Base-by-base conservation (phyloP, 306 rosid genomes). In the Cyclanthera cordifolia region DNA sequence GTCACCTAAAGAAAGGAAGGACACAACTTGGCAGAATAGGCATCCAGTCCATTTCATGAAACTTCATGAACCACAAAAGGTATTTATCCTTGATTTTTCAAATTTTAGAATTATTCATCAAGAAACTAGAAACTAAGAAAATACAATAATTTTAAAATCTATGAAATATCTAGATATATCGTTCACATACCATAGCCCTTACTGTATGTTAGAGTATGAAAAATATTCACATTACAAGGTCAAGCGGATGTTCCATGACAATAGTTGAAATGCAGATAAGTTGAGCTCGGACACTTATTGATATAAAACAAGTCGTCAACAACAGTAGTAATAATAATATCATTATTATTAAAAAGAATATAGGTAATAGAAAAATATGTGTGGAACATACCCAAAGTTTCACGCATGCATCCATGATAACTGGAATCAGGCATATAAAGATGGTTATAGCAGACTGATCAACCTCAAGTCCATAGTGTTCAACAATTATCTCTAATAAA, bases 401-500 rank as follows among this genome's bases (percentile, higher is more conserved):
- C 79, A 90, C 94, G 37, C 95, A 86, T 49, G 95, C 91, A 77
- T 93, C 99, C 2, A 87, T 49, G 81, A 86, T 60, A 72, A 93
- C 96, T 13, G 99, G 96, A 76, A 93, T 60, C 77, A 85, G 79
- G 82, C 94, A 84, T 75, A 93, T 14, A 79, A 93, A 93, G 75
- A 90, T 68, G 74, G 93, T 87, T 74, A 90, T 76, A n/a, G 79
- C 78, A 32, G 94, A 46, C 72, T 79, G 88, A 80, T 93, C 99
- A 68, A 85, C 79, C 78, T 90, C 84, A 70, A 93, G 61, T 53
- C 99, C 99, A 54, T 93, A 90, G 75, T 93, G 99, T 74, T 93
- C 96, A 20, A 86, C 87, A 72, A 87, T 66, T 71, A 88, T 76
- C 84, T 90, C 96, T 56, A 87, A 2, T 82, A 93, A 77, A 15